These are phyloP conservation scores for Diaporthe sp. DNA, from an alignment of 2,329 filamentous ascomycete genomes.

Conservation along the genomic window DNA sequence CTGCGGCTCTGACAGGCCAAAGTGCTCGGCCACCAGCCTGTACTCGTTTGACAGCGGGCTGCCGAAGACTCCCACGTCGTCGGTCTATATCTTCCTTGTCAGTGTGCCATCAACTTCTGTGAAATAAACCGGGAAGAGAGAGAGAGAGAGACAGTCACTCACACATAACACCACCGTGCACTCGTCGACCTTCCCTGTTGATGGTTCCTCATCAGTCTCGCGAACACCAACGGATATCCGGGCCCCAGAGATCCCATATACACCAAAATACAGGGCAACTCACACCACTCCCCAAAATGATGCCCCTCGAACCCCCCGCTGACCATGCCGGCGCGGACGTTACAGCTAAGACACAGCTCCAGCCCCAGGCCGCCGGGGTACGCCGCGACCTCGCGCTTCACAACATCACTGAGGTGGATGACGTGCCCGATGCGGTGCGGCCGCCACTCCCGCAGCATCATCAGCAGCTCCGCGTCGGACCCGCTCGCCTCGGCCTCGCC, in stretches of 20 bases:
- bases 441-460: conserved; percentile 71
- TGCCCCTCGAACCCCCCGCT: conserved; percentile 76
- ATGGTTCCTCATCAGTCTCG: background rate
- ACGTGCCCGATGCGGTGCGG: conserved; percentile 84
- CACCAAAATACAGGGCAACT: background rate
- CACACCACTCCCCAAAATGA: conserved; percentile 82
- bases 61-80: conserved; percentile 86
- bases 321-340: conserved; percentile 82
- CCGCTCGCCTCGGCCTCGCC: conserved; percentile 75
- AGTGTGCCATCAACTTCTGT: background rate
- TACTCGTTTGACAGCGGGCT: conserved; percentile 85
- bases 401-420: conserved; percentile 76
- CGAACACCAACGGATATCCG: background rate
- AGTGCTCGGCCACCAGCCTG: conserved; percentile 78
- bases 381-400: conserved; percentile 70
- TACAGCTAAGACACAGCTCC: conserved; percentile 85
- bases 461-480: conserved; percentile 71
- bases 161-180: conserved; percentile 78
- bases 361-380: conserved; percentile 70
- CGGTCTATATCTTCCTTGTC: conserved; percentile 82
- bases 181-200: conserved; percentile 60
- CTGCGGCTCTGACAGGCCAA: conserved; percentile 64
- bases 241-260: fast-evolving
- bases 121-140: background rate
- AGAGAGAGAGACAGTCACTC: conserved; percentile 55